Evolutionary conservation across 192 early-diverging fungal species (phyloP), one percentile per base, ranked within the genome.

Genomic region (Linnemannia hyalina): DNA sequence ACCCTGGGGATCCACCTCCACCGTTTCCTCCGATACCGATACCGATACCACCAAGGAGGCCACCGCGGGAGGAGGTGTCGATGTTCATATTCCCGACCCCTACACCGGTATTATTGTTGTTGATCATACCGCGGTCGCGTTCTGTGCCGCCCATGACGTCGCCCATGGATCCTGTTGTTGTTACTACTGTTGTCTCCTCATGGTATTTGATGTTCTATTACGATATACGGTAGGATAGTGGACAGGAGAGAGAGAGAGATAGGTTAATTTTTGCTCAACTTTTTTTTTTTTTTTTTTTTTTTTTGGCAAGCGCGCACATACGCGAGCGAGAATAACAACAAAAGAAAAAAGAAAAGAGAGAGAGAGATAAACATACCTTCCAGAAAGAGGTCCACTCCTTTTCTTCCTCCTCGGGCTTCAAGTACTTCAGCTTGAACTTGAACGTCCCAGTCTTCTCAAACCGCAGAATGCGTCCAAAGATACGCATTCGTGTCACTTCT

Each of bases 381-480:
- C 77, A 78, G 77, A 78, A 78, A 5, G 69, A 71, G 8, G 77
- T 70, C 77, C 77, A 78, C 77, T 78, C 77, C 69, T 78, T 78
- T 6, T 78, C 77, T 54, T 78, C 77, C 15, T 78, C 77, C n/a
- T 78, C 77, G 0, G 46, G 65, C 26, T 70, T 46, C 29, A 78
- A 38, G 11, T 78, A 78, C 69, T 47, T 70, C 47, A 78, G 40
- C 69, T 78, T 70, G 38, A 78, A 78, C 47, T 38, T 49, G 47
- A 78, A 72, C 26, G 69, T 36, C 6, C 77, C 77, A 0, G 68
- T 72, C 69, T 78, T 78, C 46, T 78, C 78, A 16, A 92, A 82
- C 11, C 93, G 90, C 46, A 92, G 63, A 26, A 94, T 77, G 65
- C 89, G 91, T 1, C 94, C 93, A 89, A 92, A 92, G 46, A 91